Evolutionary conservation across 176 grass and related monocot species (phyloP).

Genomic region (Zea luxurians): DNA sequence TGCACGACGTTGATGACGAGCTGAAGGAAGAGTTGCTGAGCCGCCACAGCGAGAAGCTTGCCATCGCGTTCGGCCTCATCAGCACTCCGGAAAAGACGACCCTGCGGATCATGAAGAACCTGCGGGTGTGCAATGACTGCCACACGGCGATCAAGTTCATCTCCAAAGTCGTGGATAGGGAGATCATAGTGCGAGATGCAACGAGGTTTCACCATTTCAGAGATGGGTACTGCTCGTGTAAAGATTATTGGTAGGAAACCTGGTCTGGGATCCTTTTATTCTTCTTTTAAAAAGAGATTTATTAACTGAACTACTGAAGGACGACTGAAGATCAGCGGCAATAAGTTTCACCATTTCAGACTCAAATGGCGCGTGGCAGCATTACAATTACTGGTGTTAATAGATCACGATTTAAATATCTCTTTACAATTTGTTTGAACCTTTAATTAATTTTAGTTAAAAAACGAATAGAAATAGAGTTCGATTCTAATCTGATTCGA

Average conservation of each 20-base stretch:
- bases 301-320: neutral
- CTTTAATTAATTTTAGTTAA: no score
- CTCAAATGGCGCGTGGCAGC: neutral
- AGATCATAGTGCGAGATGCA: conserved; percentile 74
- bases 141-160: conserved; percentile 67
- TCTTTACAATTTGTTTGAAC: no score
- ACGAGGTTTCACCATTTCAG: conserved; percentile 81
- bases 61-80: conserved; percentile 71
- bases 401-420: no score
- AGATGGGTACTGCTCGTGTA: conserved; percentile 69
- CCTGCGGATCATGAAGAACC: conserved; percentile 70
- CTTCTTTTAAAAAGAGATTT: neutral
- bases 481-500: no score
- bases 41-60: conserved; percentile 78
- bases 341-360: neutral
- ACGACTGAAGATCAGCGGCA: neutral
- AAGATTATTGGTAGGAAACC: conserved; percentile 69
- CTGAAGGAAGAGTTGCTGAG: conserved; percentile 77
- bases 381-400: neutral
- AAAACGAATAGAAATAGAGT: no score
- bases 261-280: neutral
- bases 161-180: conserved; percentile 59
- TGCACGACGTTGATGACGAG: conserved; percentile 70
- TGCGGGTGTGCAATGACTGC: conserved; percentile 75
- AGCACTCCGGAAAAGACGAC: conserved; percentile 59